These are phyloP conservation scores for Salix dunnii DNA, from an alignment of 345 rosid species.

Conservation along the genomic window DNA sequence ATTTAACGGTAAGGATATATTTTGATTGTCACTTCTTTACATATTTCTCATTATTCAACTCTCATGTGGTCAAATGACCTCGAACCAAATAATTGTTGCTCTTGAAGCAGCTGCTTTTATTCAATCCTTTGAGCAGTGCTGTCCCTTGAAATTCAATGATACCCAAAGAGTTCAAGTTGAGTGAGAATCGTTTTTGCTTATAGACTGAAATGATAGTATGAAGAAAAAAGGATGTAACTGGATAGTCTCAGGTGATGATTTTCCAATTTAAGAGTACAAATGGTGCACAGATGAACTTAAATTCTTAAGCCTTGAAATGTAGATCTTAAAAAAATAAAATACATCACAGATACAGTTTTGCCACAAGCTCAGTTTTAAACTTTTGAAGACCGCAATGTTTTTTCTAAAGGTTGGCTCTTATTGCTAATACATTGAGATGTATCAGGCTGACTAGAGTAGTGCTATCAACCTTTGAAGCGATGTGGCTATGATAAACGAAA, in stretches of 20 bases:
- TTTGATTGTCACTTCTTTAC: constrained; percentile 17
- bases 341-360: neutral
- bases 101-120: neutral
- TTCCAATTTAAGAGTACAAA: neutral
- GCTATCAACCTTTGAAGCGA: too few species aligned
- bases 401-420: neutral
- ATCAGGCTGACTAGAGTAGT: neutral
- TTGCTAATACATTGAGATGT: neutral
- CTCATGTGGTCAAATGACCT: neutral
- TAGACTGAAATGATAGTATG: neutral
- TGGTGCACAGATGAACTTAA: neutral
- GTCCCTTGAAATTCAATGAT: neutral
- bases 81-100: neutral
- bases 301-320: neutral
- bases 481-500: too few species aligned
- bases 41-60: neutral
- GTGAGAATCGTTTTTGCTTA: neutral
- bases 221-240: neutral
- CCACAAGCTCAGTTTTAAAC: neutral
- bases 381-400: neutral
- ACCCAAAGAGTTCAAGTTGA: neutral
- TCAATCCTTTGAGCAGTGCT: neutral
- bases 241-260: neutral
- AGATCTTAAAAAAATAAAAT: neutral
- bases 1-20: constrained; percentile 49